Conservation (phyloP, 2,329 filamentous ascomycete species). For the Paraconiothyrium brasiliense region DNA sequence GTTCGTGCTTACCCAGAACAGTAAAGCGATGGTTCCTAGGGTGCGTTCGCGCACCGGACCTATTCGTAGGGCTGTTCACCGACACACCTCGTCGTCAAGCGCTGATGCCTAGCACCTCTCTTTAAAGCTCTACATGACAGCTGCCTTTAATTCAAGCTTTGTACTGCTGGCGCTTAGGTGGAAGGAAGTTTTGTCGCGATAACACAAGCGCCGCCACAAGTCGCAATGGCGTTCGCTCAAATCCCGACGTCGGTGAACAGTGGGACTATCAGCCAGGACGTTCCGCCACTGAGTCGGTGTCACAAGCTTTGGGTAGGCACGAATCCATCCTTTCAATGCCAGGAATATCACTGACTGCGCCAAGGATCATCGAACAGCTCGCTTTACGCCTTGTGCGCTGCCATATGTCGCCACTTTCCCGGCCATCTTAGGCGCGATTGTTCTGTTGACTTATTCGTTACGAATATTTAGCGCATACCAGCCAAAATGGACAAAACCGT, state of each 20-base stretch:
- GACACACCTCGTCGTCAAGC: slow-evolving; percentile 4
- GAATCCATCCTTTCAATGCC: background rate
- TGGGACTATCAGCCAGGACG: slow-evolving; percentile 19
- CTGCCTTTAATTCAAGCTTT: slow-evolving; percentile 17
- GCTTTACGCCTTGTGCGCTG: slow-evolving; percentile 53
- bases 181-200: slow-evolving; percentile 31
- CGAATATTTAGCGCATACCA: slow-evolving; percentile 44
- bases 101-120: slow-evolving; percentile 21
- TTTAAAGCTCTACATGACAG: slow-evolving; percentile 28
- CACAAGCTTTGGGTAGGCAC: slow-evolving; percentile 39
- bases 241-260: slow-evolving; percentile 28
- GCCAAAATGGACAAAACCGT: slow-evolving; percentile 62
- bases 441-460: slow-evolving; percentile 50
- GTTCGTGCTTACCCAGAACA: slow-evolving; percentile 9
- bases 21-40: background rate
- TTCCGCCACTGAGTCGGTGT: slow-evolving; percentile 35
- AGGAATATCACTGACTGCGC: slow-evolving; percentile 21
- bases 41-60: background rate
- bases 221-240: slow-evolving; percentile 38
- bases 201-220: slow-evolving; percentile 19
- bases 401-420: slow-evolving; percentile 52
- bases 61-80: slow-evolving; percentile 14
- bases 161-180: slow-evolving; percentile 32
- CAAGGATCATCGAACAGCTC: slow-evolving; percentile 49
- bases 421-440: slow-evolving; percentile 45